Conservation (phyloP, 2,329 filamentous ascomycete species). For the Colletotrichum scovillei region DNA sequence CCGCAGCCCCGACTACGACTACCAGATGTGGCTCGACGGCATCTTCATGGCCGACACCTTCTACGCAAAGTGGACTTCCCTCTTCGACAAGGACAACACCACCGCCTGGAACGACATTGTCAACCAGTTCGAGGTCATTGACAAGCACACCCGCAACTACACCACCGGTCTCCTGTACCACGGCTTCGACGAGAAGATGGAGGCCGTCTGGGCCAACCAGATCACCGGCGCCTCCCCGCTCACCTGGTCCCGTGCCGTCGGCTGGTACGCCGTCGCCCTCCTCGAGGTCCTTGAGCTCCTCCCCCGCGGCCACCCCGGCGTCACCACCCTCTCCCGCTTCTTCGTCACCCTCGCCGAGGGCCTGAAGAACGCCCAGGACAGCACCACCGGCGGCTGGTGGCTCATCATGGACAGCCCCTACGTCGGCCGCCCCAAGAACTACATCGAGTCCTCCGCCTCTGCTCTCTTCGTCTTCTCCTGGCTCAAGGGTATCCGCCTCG, state of each 20-base stretch:
- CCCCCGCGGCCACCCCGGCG: conserved; percentile 50
- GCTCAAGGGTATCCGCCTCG: conserved; percentile 43
- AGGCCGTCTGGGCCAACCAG: conserved; percentile 62
- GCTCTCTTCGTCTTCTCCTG: conserved; percentile 68
- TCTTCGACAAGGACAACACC: conserved; percentile 50
- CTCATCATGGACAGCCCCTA: conserved; percentile 64
- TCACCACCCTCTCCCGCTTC: conserved; percentile 50
- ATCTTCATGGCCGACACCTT: conserved; percentile 62
- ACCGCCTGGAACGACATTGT: conserved; percentile 59
- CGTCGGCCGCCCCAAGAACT: conserved; percentile 63
- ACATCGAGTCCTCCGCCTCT: conserved; percentile 68
- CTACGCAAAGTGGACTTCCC: conserved; percentile 53
- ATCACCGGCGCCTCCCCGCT: conserved; percentile 61
- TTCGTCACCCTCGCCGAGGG: conserved; percentile 54
- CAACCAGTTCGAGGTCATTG: conserved; percentile 58
- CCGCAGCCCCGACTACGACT: conserved; percentile 52
- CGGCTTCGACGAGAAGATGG: conserved; percentile 63
- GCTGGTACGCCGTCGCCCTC: conserved; percentile 65
- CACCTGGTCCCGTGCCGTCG: conserved; percentile 64
- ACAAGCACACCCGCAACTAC: conserved; percentile 52
- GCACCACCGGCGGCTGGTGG: conserved; percentile 64
- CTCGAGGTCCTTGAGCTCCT: conserved; percentile 62
- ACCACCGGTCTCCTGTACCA: conserved; percentile 60
- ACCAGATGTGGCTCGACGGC: conserved; percentile 70
- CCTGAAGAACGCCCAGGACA: conserved; percentile 55